phyloP scores from a whole-genome alignment of 768 basidiomycete species.

The Tulasnella sp. region DNA sequence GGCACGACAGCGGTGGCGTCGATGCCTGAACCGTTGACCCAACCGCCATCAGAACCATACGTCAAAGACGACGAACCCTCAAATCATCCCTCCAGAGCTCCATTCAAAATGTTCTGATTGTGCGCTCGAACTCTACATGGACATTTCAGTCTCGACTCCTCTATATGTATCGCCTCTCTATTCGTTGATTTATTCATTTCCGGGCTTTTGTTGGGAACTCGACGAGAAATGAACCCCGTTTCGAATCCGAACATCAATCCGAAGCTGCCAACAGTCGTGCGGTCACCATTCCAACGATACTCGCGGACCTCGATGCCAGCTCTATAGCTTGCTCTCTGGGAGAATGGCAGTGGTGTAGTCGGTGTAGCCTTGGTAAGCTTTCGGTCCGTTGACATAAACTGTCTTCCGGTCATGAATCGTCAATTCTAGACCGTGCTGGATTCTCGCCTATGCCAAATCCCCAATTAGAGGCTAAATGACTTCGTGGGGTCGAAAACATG shows the following conservation, averaged over 20 bases:
- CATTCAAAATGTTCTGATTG: background rate
- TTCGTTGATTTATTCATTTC: background rate
- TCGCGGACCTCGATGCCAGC: background rate
- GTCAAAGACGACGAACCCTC: background rate
- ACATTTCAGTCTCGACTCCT: background rate
- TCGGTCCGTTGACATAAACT: constrained; percentile 9
- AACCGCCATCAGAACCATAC: background rate
- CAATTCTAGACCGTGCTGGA: constrained; percentile 4
- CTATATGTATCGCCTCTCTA: background rate
- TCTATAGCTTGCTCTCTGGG: background rate
- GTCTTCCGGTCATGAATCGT: constrained; percentile 8
- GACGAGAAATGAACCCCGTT: background rate
- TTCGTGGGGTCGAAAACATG: background rate
- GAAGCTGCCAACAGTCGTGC: background rate
- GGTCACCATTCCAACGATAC: background rate
- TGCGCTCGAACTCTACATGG: background rate
- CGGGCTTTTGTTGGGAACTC: background rate
- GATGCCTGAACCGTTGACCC: background rate
- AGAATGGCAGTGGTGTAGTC: background rate
- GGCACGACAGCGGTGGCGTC: background rate
- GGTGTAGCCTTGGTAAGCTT: background rate
- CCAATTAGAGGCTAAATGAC: background rate
- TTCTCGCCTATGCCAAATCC: background rate
- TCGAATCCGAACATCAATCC: background rate
- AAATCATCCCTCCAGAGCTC: background rate